Evolutionary conservation across 2,329 filamentous ascomycete species (phyloP), one percentile per base, ranked within the genome.

Genomic region (Akanthomyces lecanii): DNA sequence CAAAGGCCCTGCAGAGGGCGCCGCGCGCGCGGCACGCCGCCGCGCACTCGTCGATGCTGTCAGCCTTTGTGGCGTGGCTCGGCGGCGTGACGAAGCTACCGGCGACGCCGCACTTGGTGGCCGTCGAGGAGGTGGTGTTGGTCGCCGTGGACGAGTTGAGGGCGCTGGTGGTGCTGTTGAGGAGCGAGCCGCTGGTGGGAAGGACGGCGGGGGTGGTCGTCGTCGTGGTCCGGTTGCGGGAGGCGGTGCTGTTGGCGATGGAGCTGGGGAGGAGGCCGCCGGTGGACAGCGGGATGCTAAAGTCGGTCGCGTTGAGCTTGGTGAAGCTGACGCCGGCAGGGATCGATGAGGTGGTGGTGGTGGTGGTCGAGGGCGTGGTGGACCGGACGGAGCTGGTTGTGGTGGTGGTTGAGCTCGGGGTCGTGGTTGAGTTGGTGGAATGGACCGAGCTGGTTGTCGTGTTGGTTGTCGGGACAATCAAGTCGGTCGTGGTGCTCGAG

Each of bases 41-140:
- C 2, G 48, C 47, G 53, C 61, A 63, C 23, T 56, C 44, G 36
- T 63, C 53, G 53, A 63, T 56, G 53, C 53, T 63, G 52, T 42
- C 33, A n/a, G 53, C 61, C n/a, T 51, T 56, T 30, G 38, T 48
- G 14, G 52, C 53, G 52, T 57, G 45, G 61, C 33, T 51, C 16
- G 61, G 61, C n/a, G 52, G 45, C 25, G 61, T 56, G 10, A 51
- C 51, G 61, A 63, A 63, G 52, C 61, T 63, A 16, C 61, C 61
- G 18, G 44, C 61, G 33, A 56, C 25, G 25, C 61, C 61, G 52
- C 61, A 63, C 18, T 36, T 33, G 18, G 53, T 42, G 52, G 53
- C 28, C 8, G 44, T 25, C 12, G 61, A 48, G 23, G 51, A 44
- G 21, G 42, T 63, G 3, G 52, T 44, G 25, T 55, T 40, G 53